These are phyloP conservation scores for Coelastrella sp. DNA, from an alignment of 139 green algal species.

Conservation along the genomic window DNA sequence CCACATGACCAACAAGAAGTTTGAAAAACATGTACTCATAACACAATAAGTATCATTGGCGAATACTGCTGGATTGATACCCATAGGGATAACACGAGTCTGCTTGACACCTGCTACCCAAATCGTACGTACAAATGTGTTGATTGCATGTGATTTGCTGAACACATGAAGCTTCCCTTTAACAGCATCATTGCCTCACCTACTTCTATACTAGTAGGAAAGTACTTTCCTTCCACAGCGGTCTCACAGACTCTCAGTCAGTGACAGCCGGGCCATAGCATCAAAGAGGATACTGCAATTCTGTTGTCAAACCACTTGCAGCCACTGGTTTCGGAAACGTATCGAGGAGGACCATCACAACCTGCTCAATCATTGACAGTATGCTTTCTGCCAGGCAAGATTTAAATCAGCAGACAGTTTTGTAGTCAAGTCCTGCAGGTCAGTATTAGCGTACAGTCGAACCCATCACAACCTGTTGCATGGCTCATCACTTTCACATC, in stretches of 20 bases:
- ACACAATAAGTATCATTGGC: slow-evolving; percentile 7
- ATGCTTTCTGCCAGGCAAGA: background rate
- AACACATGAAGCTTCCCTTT: background rate
- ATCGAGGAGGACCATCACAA: background rate
- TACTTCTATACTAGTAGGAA: background rate
- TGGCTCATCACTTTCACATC: background rate
- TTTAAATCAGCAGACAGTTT: background rate
- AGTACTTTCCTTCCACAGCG: background rate
- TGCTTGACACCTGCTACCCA: slow-evolving; percentile 1
- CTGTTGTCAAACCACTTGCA: background rate
- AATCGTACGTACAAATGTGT: background rate
- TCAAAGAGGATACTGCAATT: background rate
- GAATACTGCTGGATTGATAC: slow-evolving; percentile 34
- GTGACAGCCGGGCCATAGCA: background rate
- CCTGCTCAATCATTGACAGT: background rate
- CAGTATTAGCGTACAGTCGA: background rate
- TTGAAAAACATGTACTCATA: background rate
- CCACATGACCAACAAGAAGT: background rate
- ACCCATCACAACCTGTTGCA: background rate
- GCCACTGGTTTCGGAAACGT: background rate
- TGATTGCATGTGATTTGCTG: background rate
- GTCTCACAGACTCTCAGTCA: background rate
- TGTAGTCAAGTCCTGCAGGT: background rate
- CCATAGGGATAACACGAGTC: slow-evolving; percentile 12
- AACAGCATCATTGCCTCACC: background rate